Evolutionary conservation across 176 grass and related monocot genomes (phyloP).

Genomic region (Hsuehochloa calcarea): DNA sequence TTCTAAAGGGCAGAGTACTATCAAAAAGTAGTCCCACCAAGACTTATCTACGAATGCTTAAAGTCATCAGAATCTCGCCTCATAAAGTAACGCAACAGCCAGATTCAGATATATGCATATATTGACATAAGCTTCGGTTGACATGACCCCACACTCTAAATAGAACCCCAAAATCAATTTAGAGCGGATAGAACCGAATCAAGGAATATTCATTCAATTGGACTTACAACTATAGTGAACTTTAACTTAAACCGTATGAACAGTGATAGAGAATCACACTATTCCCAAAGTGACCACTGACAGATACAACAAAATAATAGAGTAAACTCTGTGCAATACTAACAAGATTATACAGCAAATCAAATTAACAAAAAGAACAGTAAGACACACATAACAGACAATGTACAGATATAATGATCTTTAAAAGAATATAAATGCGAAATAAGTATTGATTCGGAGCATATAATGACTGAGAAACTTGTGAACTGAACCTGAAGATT

Average conservation of each 20-base stretch:
- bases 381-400: neutral
- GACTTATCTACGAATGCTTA: neutral
- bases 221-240: neutral
- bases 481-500: slow-evolving; percentile 73
- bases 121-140: neutral
- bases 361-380: neutral
- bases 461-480: slow-evolving; percentile 25
- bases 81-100: neutral
- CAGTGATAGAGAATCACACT: neutral
- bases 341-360: neutral
- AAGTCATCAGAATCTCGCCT: neutral
- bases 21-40: neutral
- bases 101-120: neutral
- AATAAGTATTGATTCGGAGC: neutral
- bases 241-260: neutral
- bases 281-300: neutral
- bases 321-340: neutral
- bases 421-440: neutral
- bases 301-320: neutral
- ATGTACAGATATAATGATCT: neutral
- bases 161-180: neutral
- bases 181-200: neutral
- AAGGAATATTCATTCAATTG: neutral
- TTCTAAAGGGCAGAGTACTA: neutral
- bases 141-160: neutral